Base-by-base conservation (phyloP, 2,329 filamentous ascomycete genomes). In the Pyrenophora seminiperda region DNA sequence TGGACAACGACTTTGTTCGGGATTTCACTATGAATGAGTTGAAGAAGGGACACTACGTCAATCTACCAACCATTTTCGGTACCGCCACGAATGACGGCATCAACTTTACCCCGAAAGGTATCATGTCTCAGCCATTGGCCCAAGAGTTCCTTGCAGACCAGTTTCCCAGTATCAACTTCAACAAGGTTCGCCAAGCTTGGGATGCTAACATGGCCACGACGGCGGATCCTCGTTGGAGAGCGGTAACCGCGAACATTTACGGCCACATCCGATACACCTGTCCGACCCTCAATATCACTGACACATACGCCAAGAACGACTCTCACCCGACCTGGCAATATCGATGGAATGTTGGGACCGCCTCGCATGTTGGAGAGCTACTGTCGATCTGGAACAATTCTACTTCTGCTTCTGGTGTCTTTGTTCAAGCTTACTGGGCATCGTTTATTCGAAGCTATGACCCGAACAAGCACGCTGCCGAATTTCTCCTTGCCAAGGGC, bases 211-310 rank as follows among this genome's bases (percentile, higher is more conserved):
- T 38, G 61, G 69, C n/a, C 33, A 63, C 43, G 62, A 72, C 56
- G 4, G 22, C 39, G 4, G 63, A 66, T 38, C 19, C 49, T 3
- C 52, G 50, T 27, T 73, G 70, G 70, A 59, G 65, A 30, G 54
- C 71, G 2, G 70, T 75, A 1, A 74, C 76, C 0, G 70, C 76
- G 3, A 70, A 72, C 14, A 68, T 73, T 24, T 59, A 73, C 63
- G 80, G 81, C 4, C 78, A 82, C 47, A 68, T 79, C 6, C 81
- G 78, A 1, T 81, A 81, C 56, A 75, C 67, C 20, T 81, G 78
- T 43, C 75, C 76, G 1, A 74, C 72, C 1, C 73, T 78, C 36
- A 70, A 71, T 36, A 73, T 81, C 39, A 68, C 76, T 0, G 58
- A 63, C 5, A 60, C 65, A 1, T 70, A 63, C 32, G 65, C 72